Percentiles rank a stretch among this genome's conserved stretches.
phyloP scores from a whole-genome alignment of 75 land plant genomes.

The Cupressus sempervirens region DNA sequence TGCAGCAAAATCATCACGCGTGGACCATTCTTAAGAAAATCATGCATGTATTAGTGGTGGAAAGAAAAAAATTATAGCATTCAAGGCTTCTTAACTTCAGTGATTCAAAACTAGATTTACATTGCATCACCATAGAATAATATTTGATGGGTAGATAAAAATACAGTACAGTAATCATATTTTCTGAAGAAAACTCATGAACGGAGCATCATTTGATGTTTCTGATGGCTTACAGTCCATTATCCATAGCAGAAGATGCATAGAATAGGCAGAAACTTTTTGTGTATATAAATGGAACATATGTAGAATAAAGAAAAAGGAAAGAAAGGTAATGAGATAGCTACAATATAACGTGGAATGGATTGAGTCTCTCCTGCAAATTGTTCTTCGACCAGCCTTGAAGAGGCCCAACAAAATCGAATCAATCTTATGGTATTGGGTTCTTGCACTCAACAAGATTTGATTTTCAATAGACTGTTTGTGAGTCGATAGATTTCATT shows the following conservation, averaged over 20 bases:
- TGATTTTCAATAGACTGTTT: too few species aligned
- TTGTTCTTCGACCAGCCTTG: background rate
- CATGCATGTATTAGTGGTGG: background rate
- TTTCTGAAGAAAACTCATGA: background rate
- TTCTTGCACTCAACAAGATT: too few species aligned
- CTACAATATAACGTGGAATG: background rate
- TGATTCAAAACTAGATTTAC: background rate
- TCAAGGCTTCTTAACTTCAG: background rate
- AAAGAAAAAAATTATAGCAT: background rate
- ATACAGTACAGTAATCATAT: background rate
- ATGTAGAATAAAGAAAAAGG: background rate
- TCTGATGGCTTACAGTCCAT: background rate
- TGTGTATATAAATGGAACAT: background rate
- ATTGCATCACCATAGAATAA: background rate
- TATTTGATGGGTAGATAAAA: background rate
- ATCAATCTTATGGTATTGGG: too few species aligned
- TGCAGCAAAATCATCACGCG: background rate
- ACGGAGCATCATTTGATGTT: background rate
- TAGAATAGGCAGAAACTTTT: background rate
- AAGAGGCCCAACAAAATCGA: background rate
- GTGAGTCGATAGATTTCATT: too few species aligned
- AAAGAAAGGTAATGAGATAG: background rate
- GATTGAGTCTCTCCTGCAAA: background rate
- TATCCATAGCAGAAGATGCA: background rate
- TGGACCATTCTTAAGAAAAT: background rate